Base-by-base conservation (phyloP, 2,329 filamentous ascomycete genomes). In the Juglanconis sp. region DNA sequence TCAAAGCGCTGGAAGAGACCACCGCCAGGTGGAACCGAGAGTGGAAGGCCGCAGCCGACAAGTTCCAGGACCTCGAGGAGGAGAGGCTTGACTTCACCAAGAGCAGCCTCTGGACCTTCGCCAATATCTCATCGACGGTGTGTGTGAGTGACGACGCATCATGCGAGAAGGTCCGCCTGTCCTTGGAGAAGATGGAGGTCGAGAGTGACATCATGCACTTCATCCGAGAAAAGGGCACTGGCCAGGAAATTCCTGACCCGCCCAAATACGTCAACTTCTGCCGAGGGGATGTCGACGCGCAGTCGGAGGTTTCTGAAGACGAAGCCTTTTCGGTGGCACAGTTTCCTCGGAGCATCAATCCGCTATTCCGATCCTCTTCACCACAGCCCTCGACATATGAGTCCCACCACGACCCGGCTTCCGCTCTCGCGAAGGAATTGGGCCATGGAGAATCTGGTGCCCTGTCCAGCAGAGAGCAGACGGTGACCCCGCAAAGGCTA, bases 221-320 rank as follows among this genome's bases (percentile, higher is more conserved):
- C 77, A 99, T 99, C 76, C 89, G 83, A 64, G 92, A 96, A 52
- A 85, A 78, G 65, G 94, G 94, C 30, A 99, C 95, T 3, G 93
- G 95, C 5, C 94, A 98, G 74, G 96, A 99, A 73, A 99, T 99
- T 51, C 96, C 95, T 1, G 95, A 97, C 73, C 87, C 95, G 31
- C 95, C 95, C 48, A 97, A 92, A 74, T 99, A 97, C 74, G 97
- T 99, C 85, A 97, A 99, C 79, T 99, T 98, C 74, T 96, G 92
- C 73, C 89, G 95, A 10, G 95, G 94, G 15, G 93, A 96, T 72
- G 76, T 88, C 50, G 95, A 99, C 67, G 87, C 85, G 42, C 86
- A 87, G 66, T 97, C 94, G 1, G 91, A 95, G 64, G 80, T 84
- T 10, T 94, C 91, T 0, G 92, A 96, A 30, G 93, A 96, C 65